phyloP scores from a whole-genome alignment of 23 red algal genomes.

The Rhodosorus marinus region DNA sequence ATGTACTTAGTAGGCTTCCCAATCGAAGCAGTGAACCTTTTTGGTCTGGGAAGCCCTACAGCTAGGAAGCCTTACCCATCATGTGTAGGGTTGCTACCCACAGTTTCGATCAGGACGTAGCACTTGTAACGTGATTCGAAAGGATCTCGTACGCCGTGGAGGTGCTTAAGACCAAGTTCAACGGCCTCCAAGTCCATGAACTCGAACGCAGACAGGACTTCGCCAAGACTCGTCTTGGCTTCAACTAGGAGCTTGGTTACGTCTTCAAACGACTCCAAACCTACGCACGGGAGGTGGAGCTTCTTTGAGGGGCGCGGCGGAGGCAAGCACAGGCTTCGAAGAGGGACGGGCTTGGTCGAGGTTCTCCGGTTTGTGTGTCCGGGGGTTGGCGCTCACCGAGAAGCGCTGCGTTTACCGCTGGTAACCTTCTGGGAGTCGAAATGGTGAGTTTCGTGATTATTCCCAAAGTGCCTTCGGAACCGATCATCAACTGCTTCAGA shows the following conservation, averaged over 20 bases:
- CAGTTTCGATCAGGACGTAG: conserved; percentile 79
- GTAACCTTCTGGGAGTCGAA: conserved; percentile 30
- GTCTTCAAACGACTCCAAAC: conserved; percentile 23
- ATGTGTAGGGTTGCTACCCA: conserved; percentile 32
- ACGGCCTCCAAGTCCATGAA: conserved; percentile 76
- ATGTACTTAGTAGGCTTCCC: no score
- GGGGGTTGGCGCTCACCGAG: no score
- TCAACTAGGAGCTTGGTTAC: conserved; percentile 19
- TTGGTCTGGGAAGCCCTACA: no score
- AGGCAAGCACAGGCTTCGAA: no score
- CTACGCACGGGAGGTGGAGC: no score
- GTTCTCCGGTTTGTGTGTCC: no score
- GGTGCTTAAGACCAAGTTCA: conserved; percentile 19
- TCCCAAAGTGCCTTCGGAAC: conserved; percentile 86
- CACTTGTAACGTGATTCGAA: conserved; percentile 11
- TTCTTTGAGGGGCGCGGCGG: no score
- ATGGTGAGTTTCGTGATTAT: conserved; percentile 78
- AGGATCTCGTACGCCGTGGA: conserved; percentile 42
- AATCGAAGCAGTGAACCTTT: no score
- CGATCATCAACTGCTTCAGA: conserved; percentile 77
- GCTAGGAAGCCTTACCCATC: no score
- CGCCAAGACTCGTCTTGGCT: conserved; percentile 36
- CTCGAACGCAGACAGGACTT: conserved; percentile 84
- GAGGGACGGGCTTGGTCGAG: no score
- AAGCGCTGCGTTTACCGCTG: conserved; percentile 32